These are phyloP conservation scores for Diplocarpon rosae DNA, from an alignment of 2,329 filamentous ascomycete genomes.

Conservation along the genomic window DNA sequence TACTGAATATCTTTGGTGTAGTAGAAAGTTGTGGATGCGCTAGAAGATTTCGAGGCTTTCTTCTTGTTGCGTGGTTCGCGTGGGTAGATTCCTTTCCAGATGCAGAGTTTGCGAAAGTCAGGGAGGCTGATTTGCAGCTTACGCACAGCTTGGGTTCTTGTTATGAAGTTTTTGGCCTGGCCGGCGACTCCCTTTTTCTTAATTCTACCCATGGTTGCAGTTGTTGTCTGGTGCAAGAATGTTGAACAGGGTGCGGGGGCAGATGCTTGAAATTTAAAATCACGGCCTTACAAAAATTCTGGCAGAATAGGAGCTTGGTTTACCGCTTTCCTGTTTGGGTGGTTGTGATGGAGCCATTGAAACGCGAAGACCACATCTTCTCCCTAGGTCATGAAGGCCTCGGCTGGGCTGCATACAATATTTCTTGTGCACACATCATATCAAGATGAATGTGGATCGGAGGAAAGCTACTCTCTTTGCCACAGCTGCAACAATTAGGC, in stretches of 20 bases:
- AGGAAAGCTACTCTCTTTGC: conserved; percentile 60
- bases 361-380: conserved; percentile 3
- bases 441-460: conserved; percentile 40
- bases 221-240: conserved; percentile 5
- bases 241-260: neutral
- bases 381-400: neutral
- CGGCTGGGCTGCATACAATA: conserved; percentile 13
- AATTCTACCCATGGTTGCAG: conserved; percentile 53
- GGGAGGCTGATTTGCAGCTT: conserved; percentile 96
- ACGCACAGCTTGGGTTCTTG: conserved; percentile 88
- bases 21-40: conserved; percentile 84
- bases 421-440: conserved; percentile 11
- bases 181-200: conserved; percentile 86
- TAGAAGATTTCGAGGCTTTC: conserved; percentile 87
- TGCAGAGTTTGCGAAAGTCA: conserved; percentile 96
- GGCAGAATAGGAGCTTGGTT: neutral
- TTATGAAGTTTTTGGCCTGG: conserved; percentile 97
- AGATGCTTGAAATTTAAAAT: conserved; percentile 18
- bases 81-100: conserved; percentile 99
- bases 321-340: neutral
- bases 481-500: conserved; percentile 65
- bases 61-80: conserved; percentile 94
- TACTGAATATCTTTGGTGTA: conserved; percentile 96
- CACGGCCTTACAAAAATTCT: neutral
- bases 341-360: neutral